Percentiles rank a stretch among this genome's conserved stretches.
phyloP scores from a whole-genome alignment of 495 filamentous ascomycete genomes.

The Friedmanniomyces simplex region DNA sequence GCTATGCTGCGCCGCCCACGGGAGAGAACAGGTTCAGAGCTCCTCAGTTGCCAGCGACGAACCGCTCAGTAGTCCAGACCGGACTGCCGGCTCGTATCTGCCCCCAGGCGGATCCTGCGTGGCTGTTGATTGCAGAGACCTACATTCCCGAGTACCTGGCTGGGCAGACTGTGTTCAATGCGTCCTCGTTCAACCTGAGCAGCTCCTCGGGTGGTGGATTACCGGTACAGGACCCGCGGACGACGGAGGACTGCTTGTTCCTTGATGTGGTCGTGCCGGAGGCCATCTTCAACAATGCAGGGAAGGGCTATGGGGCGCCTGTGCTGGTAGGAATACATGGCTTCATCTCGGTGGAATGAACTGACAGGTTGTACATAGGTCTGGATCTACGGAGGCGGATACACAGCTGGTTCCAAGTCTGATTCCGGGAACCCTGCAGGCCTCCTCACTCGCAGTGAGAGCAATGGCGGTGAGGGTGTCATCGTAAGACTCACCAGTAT shows the following conservation, averaged over 20 bases:
- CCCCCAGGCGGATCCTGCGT: constrained; percentile 40
- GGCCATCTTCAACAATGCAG: constrained; percentile 19
- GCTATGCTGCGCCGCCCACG: constrained; percentile 47
- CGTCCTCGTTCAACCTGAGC: constrained; percentile 24
- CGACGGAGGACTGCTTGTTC: constrained; percentile 49
- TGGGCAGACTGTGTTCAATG: constrained; percentile 28
- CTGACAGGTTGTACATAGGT: not conserved
- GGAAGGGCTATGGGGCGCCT: constrained; percentile 20
- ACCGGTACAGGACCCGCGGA: constrained; percentile 33
- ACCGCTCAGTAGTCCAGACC: constrained; percentile 32
- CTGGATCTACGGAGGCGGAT: constrained; percentile 32
- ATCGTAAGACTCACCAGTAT: constrained; percentile 10
- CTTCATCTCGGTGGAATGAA: too few species aligned
- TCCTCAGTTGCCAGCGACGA: constrained; percentile 31
- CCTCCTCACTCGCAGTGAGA: constrained; percentile 18
- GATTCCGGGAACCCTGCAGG: constrained; percentile 25
- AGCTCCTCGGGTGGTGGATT: constrained; percentile 9
- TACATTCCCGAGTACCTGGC: constrained; percentile 27
- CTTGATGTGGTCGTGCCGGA: constrained; percentile 35
- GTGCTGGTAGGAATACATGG: constrained; percentile 21
- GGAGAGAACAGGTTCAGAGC: constrained; percentile 43
- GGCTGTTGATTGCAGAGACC: constrained; percentile 29
- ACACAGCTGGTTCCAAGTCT: constrained; percentile 25
- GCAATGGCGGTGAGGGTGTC: constrained; percentile 14
- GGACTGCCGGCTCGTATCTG: constrained; percentile 40